Evolutionary conservation across 148 eudicot genomes (phyloP).

Genomic region (Arctostaphylos glauca): DNA sequence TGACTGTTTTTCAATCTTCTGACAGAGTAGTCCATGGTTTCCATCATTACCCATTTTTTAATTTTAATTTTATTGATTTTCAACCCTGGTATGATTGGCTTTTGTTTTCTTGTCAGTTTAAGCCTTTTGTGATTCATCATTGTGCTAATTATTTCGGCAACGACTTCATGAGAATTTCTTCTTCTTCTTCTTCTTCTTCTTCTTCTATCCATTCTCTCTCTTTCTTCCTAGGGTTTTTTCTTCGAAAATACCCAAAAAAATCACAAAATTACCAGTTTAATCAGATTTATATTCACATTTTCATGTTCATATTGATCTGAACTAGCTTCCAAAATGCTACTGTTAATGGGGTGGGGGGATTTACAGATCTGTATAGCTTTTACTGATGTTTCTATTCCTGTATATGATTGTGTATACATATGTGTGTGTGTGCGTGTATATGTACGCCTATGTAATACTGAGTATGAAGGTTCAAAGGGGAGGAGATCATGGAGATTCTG

Average conservation of each 20-base stretch:
- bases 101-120: neutral
- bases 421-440: neutral
- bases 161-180: neutral
- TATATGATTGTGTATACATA: neutral
- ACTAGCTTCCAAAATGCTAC: neutral
- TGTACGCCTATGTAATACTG: neutral
- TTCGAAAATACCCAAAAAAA: neutral
- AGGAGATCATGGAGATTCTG: neutral
- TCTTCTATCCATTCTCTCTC: neutral
- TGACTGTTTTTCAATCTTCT: constrained; percentile 4
- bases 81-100: constrained; percentile 13
- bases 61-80: neutral
- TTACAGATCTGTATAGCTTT: neutral
- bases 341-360: neutral
- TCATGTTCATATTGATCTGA: neutral
- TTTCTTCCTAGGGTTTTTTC: constrained; percentile 7
- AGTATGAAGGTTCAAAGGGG: neutral
- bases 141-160: neutral
- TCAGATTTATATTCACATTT: neutral
- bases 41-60: neutral
- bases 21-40: neutral
- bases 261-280: neutral
- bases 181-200: neutral
- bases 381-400: neutral
- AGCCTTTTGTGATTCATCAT: constrained; percentile 5